Percentiles rank a stretch among this genome's conserved stretches.
Evolutionary conservation across 2,329 filamentous ascomycete genomes (phyloP).

Genomic region (Pseudogymnoascus sp.): DNA sequence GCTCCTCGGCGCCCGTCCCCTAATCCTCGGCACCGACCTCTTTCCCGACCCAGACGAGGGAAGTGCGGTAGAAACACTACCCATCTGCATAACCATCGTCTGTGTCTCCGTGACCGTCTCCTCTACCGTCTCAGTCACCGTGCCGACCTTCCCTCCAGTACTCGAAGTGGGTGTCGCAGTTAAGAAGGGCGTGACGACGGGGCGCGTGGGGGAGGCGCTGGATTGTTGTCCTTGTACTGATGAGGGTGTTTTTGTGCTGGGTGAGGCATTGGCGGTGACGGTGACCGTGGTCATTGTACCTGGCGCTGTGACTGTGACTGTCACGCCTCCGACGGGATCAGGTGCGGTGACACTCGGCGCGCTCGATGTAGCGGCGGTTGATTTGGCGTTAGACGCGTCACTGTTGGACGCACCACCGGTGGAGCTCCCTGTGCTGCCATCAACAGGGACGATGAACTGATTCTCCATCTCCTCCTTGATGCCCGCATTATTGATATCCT

Average conservation of each 20-base stretch:
- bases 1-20: background rate
- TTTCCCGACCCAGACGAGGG: background rate
- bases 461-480: background rate
- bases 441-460: background rate
- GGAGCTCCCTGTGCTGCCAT: background rate
- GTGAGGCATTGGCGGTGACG: background rate
- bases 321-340: background rate
- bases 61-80: background rate
- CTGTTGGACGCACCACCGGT: too few relatives aligned
- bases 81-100: conserved; percentile 3
- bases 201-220: background rate
- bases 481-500: background rate
- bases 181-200: background rate
- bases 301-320: background rate
- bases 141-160: background rate
- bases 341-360: background rate
- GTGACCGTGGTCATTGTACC: background rate
- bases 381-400: background rate
- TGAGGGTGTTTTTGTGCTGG: background rate
- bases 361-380: background rate
- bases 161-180: background rate
- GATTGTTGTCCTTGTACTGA: background rate
- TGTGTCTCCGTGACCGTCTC: background rate
- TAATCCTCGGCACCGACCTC: background rate
- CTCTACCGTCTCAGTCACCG: background rate